A percentile compares a stretch with the other conserved stretches of the same genome.
These are phyloP conservation scores for Ustilago trichophora DNA, from an alignment of 1,284 basidiomycete species.

Conservation along the genomic window DNA sequence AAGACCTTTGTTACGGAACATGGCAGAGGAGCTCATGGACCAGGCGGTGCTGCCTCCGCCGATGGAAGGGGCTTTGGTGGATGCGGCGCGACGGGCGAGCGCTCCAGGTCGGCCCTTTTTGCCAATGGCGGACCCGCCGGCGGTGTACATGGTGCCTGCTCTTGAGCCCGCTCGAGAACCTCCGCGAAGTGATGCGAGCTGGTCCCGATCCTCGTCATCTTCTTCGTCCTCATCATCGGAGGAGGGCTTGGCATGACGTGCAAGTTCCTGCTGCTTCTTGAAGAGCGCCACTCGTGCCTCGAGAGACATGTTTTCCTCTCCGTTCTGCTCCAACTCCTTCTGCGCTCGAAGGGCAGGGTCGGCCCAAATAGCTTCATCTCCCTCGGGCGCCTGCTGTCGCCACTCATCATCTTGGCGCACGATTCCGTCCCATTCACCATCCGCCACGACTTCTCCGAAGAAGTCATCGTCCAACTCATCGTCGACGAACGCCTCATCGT, in stretches of 20 bases:
- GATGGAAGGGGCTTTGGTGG: slow-evolving; percentile 52
- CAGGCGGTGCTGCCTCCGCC: slow-evolving; percentile 61
- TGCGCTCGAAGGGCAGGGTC: slow-evolving; percentile 47
- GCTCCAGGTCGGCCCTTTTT: slow-evolving; percentile 57
- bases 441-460: slow-evolving; percentile 73
- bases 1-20: slow-evolving; percentile 90
- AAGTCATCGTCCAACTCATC: slow-evolving; percentile 73
- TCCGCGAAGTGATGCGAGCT: slow-evolving; percentile 40
- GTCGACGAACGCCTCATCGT: slow-evolving; percentile 79
- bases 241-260: slow-evolving; percentile 12
- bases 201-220: slow-evolving; percentile 52
- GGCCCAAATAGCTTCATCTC: slow-evolving; percentile 60
- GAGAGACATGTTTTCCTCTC: slow-evolving; percentile 54
- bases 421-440: slow-evolving; percentile 65
- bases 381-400: slow-evolving; percentile 59
- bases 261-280: slow-evolving; percentile 52
- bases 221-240: slow-evolving; percentile 13
- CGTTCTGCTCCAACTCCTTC: slow-evolving; percentile 32
- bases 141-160: slow-evolving; percentile 39
- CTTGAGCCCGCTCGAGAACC: slow-evolving; percentile 15
- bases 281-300: slow-evolving; percentile 62
- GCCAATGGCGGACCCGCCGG: slow-evolving; percentile 49
- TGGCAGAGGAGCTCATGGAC: slow-evolving; percentile 90
- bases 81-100: slow-evolving; percentile 57
- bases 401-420: slow-evolving; percentile 45